Base-by-base conservation (phyloP, 140 eudicot species). In the Oenanthe javanica region DNA sequence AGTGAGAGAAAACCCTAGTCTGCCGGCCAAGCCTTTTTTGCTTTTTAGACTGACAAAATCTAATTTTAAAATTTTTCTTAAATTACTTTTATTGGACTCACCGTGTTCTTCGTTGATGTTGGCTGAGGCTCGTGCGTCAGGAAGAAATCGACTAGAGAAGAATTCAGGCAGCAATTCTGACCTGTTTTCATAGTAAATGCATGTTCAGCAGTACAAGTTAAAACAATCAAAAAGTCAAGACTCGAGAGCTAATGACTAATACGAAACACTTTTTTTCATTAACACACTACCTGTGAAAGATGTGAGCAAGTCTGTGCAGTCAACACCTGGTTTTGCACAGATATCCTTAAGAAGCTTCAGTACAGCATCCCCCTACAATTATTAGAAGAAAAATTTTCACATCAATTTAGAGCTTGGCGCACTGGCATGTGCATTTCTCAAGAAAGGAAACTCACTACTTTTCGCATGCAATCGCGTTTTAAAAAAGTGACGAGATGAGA, bases 231-330 rank as follows among this genome's bases (percentile, higher is more conserved):
- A 4, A 54, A 55, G 21, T 47, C 19, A 63, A 21, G 54, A 36
- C 40, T 36, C 40, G 2, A 36, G 57, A 47, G 16, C 13, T 76
- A 43, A 52, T 48, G 16, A 2, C n/a, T 11, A 25, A 51, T n/a
- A 9, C 3, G 71, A 31, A 12, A 36, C 45, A 25, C 12, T 3
- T 14, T 19, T 13, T 13, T 59, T n/a, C 18, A 54, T 8, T n/a
- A 36, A 43, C 40, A 78, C 57, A 14, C 47, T 84, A 93, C 97
- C 95, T 43, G 97, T 91, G 80, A 93, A 82, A 19, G 94, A 77
- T 57, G 82, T 87, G 82, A 87, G 78, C 55, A 91, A 84, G 75
- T 89, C 42, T 14, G 91, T 81, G 85, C 98, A 91, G 70, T 93
- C 87, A 71, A 86, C 61, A 54, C 86, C 86, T 43, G 87, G 91